Percentiles rank a stretch among this genome's conserved stretches.
phyloP scores from a whole-genome alignment of 1,284 basidiomycete species.

The Phaffia rhodozyma region DNA sequence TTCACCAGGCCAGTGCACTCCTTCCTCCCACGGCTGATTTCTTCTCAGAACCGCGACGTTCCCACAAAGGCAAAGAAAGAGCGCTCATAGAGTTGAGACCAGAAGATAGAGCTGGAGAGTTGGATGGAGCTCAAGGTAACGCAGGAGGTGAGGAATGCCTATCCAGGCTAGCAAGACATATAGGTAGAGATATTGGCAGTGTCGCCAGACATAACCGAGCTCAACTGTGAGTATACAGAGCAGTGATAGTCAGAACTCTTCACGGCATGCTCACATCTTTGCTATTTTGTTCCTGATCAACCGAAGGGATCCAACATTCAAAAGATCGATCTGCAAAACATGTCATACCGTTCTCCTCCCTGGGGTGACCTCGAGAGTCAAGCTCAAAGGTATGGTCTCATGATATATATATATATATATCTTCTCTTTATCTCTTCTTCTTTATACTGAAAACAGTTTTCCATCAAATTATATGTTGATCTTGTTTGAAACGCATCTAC shows the following conservation, averaged over 20 bases:
- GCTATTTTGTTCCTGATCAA: background rate
- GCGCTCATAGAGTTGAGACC: background rate
- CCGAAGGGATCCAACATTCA: constrained; percentile 19
- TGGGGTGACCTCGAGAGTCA: constrained; percentile 18
- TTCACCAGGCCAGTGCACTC: constrained; percentile 12
- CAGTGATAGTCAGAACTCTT: background rate
- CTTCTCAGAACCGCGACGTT: no score
- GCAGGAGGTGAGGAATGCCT: background rate
- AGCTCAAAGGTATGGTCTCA: constrained; percentile 14
- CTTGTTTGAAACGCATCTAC: no score
- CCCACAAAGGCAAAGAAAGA: background rate
- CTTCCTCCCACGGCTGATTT: background rate
- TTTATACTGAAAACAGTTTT: no score
- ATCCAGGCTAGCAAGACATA: constrained; percentile 2
- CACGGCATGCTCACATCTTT: background rate
- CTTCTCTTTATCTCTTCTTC: background rate
- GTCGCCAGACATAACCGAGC: constrained; percentile 19
- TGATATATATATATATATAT: no score
- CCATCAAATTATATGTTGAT: no score
- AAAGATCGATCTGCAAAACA: constrained; percentile 19
- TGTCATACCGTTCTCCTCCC: constrained; percentile 19
- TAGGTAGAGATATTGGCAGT: constrained; percentile 12
- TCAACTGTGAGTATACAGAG: constrained; percentile 13
- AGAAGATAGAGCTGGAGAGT: background rate
- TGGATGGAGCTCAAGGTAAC: background rate